A percentile compares a stretch with the other conserved stretches of the same genome.
Conservation (phyloP, 2,329 filamentous ascomycete genomes). For the Pseudogymnoascus sp. region DNA sequence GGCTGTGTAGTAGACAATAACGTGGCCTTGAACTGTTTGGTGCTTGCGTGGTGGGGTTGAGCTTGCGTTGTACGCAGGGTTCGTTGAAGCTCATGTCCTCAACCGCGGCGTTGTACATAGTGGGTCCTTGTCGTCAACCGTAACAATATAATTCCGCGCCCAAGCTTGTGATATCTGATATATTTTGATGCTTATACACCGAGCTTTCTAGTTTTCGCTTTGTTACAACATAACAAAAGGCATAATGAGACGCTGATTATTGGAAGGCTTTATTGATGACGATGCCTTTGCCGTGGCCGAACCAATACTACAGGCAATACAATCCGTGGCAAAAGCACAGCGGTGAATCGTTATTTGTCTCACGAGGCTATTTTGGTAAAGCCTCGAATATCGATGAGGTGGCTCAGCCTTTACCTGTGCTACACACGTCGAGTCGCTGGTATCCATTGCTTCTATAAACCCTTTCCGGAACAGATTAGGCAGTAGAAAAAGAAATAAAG, state of each 20-base stretch:
- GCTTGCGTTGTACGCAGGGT: background rate
- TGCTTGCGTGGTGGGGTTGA: constrained; percentile 1
- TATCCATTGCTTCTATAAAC: background rate
- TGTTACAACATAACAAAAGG: background rate
- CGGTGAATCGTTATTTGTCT: background rate
- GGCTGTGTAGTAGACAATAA: background rate
- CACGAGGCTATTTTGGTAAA: background rate
- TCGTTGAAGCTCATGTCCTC: constrained; percentile 5
- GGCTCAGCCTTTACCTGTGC: background rate
- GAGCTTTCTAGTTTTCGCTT: background rate
- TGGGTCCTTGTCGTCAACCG: constrained; percentile 5
- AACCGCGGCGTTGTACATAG: background rate
- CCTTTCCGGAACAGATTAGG: background rate
- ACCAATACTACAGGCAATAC: background rate
- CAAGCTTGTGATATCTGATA: background rate
- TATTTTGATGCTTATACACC: background rate
- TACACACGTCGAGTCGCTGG: background rate
- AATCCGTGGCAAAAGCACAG: background rate
- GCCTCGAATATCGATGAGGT: background rate
- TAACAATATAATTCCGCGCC: background rate
- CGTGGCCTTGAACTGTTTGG: background rate
- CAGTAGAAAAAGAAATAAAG: background rate
- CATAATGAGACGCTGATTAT: background rate
- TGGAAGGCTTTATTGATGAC: background rate
- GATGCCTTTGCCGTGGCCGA: background rate